A percentile compares a stretch with the other conserved stretches of the same genome.
Evolutionary conservation across 352 stramenopile genomes (phyloP).

Genomic region (Thraustochytrium sp.): DNA sequence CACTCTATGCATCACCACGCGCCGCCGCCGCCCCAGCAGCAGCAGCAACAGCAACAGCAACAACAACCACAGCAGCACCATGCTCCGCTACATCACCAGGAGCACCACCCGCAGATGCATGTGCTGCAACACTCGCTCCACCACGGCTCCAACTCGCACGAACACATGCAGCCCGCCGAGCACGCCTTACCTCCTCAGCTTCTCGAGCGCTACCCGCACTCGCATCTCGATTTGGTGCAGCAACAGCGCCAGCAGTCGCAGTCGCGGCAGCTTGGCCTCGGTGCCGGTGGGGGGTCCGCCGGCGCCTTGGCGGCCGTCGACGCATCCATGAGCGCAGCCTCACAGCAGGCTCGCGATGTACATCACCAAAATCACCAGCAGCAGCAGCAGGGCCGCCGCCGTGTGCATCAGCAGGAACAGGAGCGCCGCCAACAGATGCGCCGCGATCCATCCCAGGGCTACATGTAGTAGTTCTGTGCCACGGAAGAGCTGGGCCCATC

Average conservation of each 20-base stretch:
- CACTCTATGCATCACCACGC: not conserved
- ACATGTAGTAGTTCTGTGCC: no score
- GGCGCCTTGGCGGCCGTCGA: not conserved
- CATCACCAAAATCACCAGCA: no score
- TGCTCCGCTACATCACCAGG: no score
- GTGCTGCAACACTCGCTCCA: no score
- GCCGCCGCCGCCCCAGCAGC: not conserved
- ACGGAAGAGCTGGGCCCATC: no score
- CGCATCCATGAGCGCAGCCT: not conserved
- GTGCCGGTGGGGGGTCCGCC: not conserved
- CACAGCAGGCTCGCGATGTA: no score
- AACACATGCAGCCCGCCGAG: not conserved
- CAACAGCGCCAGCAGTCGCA: not conserved
- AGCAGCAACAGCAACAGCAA: not conserved
- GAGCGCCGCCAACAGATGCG: no score
- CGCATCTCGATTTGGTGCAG: not conserved
- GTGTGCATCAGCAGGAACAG: no score
- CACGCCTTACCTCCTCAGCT: not conserved
- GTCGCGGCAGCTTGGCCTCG: not conserved
- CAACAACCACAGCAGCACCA: not conserved
- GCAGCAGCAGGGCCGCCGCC: no score
- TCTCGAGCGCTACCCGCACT: not conserved
- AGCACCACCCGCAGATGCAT: no score
- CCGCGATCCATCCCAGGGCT: no score
- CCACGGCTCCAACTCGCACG: not conserved